Conservation (phyloP, 2,329 filamentous ascomycete species). For the Acephala macrosclerotiorum region DNA sequence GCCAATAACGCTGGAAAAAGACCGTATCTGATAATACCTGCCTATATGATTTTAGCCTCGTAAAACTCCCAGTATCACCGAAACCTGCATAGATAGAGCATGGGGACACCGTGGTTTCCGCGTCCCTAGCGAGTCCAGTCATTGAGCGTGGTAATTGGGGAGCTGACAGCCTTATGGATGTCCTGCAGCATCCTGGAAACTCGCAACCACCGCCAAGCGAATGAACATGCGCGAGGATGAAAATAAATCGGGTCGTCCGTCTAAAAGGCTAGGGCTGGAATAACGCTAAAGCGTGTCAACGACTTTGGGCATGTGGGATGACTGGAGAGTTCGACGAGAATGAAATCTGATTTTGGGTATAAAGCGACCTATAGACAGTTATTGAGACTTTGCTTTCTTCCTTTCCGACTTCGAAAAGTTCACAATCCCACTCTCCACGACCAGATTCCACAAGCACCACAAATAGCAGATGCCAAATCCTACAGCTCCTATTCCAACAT, state of each 20-base stretch:
- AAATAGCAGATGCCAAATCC: constrained; percentile 89
- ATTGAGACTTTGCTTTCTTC: constrained; percentile 38
- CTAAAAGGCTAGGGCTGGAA: background rate
- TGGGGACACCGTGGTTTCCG: background rate
- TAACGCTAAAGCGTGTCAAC: background rate
- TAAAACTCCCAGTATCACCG: constrained; percentile 11
- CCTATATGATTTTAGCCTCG: constrained; percentile 18
- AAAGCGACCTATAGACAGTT: constrained; percentile 37
- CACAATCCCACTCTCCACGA: constrained; percentile 58
- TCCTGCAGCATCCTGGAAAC: constrained; percentile 7
- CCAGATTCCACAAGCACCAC: constrained; percentile 81
- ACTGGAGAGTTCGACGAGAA: background rate
- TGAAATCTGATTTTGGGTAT: constrained; percentile 33
- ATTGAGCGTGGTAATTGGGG: background rate
- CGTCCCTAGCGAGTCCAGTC: constrained; percentile 13
- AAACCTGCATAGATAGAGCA: constrained; percentile 4
- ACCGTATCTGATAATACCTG: constrained; percentile 8
- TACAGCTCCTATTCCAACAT: constrained; percentile 84
- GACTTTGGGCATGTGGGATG: background rate
- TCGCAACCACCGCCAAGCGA: constrained; percentile 7
- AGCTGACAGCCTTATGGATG: constrained; percentile 10
- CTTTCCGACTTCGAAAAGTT: constrained; percentile 32
- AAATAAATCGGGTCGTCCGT: background rate
- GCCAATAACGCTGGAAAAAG: background rate
- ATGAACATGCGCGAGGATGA: background rate